These are phyloP conservation scores for Sugiyamaella marilandica DNA, from an alignment of 805 yeast genomes.

Conservation along the genomic window DNA sequence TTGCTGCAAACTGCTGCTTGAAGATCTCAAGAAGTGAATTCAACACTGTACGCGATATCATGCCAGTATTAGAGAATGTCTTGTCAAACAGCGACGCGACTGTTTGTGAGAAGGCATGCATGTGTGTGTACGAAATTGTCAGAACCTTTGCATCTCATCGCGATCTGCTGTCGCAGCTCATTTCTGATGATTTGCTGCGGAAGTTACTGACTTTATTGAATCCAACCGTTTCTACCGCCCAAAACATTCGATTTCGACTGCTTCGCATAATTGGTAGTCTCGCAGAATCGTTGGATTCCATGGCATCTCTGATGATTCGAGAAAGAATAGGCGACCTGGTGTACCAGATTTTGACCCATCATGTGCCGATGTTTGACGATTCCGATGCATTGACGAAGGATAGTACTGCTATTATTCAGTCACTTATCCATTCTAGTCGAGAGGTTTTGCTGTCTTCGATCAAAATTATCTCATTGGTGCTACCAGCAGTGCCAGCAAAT, in stretches of 20 bases:
- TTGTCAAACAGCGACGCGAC: slow-evolving; percentile 51
- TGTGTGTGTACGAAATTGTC: slow-evolving; percentile 55
- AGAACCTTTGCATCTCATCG: slow-evolving; percentile 45
- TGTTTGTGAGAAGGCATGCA: slow-evolving; percentile 61
- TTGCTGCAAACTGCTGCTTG: slow-evolving; percentile 23
- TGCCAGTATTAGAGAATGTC: slow-evolving; percentile 52
- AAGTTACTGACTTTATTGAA: slow-evolving; percentile 19
- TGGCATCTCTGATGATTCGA: slow-evolving; percentile 14
- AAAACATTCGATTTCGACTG: slow-evolving; percentile 7
- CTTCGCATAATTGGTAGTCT: slow-evolving; percentile 33
- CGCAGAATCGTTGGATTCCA: slow-evolving; percentile 40
- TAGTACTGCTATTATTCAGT: slow-evolving; percentile 50
- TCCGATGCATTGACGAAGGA: slow-evolving; percentile 24
- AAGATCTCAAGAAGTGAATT: slow-evolving; percentile 13
- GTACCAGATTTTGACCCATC: slow-evolving; percentile 46
- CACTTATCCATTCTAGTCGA: slow-evolving; percentile 68
- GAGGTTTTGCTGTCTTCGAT: slow-evolving; percentile 54
- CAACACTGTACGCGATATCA: slow-evolving; percentile 47
- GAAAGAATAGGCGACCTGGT: slow-evolving; percentile 47
- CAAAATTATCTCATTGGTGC: slow-evolving; percentile 49
- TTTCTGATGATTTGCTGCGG: slow-evolving; percentile 18
- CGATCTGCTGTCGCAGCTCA: slow-evolving; percentile 42
- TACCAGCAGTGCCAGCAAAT: slow-evolving; percentile 41
- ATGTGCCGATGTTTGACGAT: slow-evolving; percentile 33
- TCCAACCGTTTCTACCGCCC: slow-evolving; percentile 15